A percentile compares a stretch with the other conserved stretches of the same genome.
phyloP scores from a whole-genome alignment of 1,139 yeast genomes.

The Hansenula sp. region DNA sequence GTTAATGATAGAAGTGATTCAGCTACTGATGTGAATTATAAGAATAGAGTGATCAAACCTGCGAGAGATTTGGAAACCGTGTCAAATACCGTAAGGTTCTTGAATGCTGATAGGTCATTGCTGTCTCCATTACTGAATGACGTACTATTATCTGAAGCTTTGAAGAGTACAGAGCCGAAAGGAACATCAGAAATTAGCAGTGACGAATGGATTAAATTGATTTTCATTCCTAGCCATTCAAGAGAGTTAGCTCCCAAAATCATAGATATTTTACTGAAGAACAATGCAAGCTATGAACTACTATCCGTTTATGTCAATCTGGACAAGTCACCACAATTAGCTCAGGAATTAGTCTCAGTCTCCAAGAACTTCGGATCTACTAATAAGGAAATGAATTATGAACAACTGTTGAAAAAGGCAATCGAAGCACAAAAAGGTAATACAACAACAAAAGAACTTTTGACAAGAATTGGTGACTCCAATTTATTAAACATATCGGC shows the following conservation, averaged over 20 bases:
- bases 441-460: neutral
- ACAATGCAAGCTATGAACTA: neutral
- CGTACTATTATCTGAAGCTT: neutral
- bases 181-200: neutral
- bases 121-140: neutral
- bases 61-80: neutral
- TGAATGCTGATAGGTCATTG: neutral
- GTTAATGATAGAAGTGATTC: slow-evolving; percentile 3
- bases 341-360: neutral
- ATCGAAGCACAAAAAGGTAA: neutral
- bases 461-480: slow-evolving; percentile 2
- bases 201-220: neutral
- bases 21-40: slow-evolving; percentile 2
- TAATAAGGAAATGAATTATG: slow-evolving; percentile 1
- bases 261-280: neutral
- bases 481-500: neutral
- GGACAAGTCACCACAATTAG: neutral
- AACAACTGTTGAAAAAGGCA: slow-evolving; percentile 2
- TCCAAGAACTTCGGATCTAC: neutral
- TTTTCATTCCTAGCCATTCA: neutral
- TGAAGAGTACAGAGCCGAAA: neutral
- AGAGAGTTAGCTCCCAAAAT: neutral
- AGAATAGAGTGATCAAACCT: neutral
- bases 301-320: neutral
- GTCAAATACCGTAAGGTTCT: neutral